Percentiles rank a stretch among this genome's conserved stretches.
phyloP scores from a whole-genome alignment of 2,329 filamentous ascomycete genomes.

The Clarireedia sp. region DNA sequence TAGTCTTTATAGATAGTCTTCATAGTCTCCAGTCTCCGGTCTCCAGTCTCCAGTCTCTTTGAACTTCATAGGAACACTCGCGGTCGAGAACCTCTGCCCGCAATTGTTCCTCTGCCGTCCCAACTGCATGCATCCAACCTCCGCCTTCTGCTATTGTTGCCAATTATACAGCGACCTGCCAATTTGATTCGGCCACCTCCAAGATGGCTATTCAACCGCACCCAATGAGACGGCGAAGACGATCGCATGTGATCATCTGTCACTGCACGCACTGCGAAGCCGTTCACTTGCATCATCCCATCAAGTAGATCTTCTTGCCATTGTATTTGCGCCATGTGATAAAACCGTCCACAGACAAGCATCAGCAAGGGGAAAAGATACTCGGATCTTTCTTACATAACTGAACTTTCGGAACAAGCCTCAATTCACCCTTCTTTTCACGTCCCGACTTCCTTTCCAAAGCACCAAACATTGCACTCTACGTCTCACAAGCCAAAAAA shows the following conservation, averaged over 20 bases:
- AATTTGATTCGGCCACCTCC: too few relatives aligned
- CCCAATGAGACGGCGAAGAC: too few relatives aligned
- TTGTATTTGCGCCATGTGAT: constrained; percentile 1
- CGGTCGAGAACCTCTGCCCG: too few relatives aligned
- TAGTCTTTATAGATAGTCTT: background rate
- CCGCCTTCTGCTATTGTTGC: too few relatives aligned
- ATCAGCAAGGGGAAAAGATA: background rate
- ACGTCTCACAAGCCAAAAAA: constrained; percentile 6
- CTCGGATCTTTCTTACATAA: background rate
- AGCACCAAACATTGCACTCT: background rate
- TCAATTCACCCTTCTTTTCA: background rate
- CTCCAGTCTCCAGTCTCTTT: background rate
- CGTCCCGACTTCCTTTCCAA: background rate
- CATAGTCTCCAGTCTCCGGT: background rate
- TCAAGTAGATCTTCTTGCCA: background rate
- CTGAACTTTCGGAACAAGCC: background rate
- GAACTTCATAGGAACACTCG: background rate
- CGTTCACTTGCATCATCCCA: background rate
- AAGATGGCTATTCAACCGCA: background rate
- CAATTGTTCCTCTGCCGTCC: too few relatives aligned
- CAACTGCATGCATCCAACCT: too few relatives aligned
- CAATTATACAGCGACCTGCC: too few relatives aligned
- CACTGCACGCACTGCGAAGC: background rate
- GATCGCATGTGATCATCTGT: constrained; percentile 1
- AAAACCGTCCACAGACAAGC: background rate